Base-by-base conservation (phyloP, 164 flowering plant species). In the Stephania japonica region DNA sequence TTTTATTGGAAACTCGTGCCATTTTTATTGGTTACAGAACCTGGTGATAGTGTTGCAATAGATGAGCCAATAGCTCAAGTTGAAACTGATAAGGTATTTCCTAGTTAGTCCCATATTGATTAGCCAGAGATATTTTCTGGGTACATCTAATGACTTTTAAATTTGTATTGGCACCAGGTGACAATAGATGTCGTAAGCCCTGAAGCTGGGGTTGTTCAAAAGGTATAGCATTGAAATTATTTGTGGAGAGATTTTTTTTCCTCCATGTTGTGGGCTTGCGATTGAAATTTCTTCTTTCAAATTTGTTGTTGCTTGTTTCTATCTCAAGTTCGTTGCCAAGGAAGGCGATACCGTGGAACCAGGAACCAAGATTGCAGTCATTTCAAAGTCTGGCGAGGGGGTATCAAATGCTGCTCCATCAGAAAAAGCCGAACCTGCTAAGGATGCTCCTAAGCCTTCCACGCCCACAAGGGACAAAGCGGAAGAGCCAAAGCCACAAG, bases 291-390 rank as follows among this genome's bases (percentile, higher is more conserved):
- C 38, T 4, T 32, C 24, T 7, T 59, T n/a, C 23, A 0, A 1
- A 19, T 24, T 19, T 59, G 23, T 59, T 59, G 6, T 9, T 38
- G 47, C 21, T 14, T 25, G n/a, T 13, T 21, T 19, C 44, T 25
- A 44, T 70, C 18, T 69, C 19, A 80, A 95, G 99, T 81, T 90
- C 83, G 85, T 95, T 67, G 96, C 94, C 71, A 89, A 89, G 65
- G 97, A 91, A 84, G 99, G 99, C 25, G 99, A 93, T 68, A 93
- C 97, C 61, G 98, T 95, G 66, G 92, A 87, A 77, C 98, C 99
- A 43, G 99, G 99, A 72, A 81, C 84, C 68, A 95, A 87, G 84
- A 79, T 95, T 75, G 98, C 98, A 74, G 76, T 91, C 68, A 95
- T 95, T 80, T 87, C 92, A 70, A 93, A 85, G 77, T 88, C 97